phyloP scores from a whole-genome alignment of 768 basidiomycete genomes.

The Porphyrellus cyaneotinctus region DNA sequence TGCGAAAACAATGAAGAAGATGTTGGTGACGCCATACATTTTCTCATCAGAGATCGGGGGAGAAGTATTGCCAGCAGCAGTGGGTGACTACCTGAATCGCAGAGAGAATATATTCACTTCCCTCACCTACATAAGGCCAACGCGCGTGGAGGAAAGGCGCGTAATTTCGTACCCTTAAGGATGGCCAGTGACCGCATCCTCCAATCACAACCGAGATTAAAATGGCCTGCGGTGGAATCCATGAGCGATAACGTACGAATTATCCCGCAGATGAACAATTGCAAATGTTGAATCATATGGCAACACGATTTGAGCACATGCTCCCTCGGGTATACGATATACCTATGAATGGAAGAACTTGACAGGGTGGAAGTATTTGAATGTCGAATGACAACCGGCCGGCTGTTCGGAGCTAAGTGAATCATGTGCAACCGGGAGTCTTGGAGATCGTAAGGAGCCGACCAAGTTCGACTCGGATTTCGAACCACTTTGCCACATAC shows the following conservation, averaged over 20 bases:
- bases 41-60: neutral
- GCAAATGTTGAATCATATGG: neutral
- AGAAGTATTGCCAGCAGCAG: neutral
- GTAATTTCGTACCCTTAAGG: too few relatives aligned
- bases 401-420: neutral
- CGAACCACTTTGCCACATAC: too few relatives aligned
- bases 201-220: neutral
- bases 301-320: neutral
- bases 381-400: neutral
- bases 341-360: neutral
- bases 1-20: constrained; percentile 31
- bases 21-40: constrained; percentile 8
- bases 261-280: neutral
- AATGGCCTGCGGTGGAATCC: neutral
- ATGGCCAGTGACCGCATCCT: too few relatives aligned
- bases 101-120: neutral
- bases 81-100: neutral
- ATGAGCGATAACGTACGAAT: neutral
- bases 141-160: neutral
- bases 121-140: neutral
- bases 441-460: too few relatives aligned
- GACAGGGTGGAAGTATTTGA: neutral
- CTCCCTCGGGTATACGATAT: neutral
- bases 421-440: neutral
- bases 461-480: too few relatives aligned